These are phyloP conservation scores for Cucurbita argyrosperma DNA, from an alignment of 306 rosid species.

Conservation along the genomic window DNA sequence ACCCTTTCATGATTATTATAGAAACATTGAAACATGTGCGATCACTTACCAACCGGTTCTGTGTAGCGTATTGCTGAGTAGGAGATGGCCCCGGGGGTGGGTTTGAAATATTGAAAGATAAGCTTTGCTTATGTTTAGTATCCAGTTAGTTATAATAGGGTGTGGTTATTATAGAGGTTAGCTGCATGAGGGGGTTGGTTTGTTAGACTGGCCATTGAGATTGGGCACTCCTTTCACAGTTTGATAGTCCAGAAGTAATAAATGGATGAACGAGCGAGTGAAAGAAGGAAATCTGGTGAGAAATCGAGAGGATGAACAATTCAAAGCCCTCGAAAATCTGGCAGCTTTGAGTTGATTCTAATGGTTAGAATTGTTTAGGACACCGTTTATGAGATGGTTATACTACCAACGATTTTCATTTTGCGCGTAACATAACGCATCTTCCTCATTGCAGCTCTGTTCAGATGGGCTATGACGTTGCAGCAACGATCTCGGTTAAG, in stretches of 20 bases:
- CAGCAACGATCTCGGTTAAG: conserved; percentile 83
- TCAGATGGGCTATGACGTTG: conserved; percentile 79
- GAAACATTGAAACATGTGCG: not conserved
- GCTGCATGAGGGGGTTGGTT: not conserved
- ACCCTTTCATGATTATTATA: not conserved
- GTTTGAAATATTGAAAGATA: not conserved
- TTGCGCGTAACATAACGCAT: not conserved
- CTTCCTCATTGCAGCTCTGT: conserved; percentile 42
- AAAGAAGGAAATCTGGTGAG: not conserved
- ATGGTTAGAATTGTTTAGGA: not conserved
- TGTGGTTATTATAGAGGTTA: not conserved
- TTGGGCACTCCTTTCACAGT: not conserved
- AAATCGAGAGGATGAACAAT: too few species aligned
- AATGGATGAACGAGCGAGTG: not conserved
- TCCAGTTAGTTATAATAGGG: not conserved
- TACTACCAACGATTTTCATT: not conserved
- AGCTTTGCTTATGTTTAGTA: not conserved
- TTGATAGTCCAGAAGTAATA: not conserved
- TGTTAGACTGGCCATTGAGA: not conserved
- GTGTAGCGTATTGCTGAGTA: not conserved
- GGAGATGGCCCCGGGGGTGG: not conserved
- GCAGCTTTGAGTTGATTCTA: not conserved
- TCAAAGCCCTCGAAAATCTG: too few species aligned
- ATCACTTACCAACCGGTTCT: not conserved
- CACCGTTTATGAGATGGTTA: not conserved